Percentiles rank a stretch among this genome's conserved stretches.
Evolutionary conservation across 805 yeast species (phyloP).

Genomic region (Scheffersomyces spartinae): DNA sequence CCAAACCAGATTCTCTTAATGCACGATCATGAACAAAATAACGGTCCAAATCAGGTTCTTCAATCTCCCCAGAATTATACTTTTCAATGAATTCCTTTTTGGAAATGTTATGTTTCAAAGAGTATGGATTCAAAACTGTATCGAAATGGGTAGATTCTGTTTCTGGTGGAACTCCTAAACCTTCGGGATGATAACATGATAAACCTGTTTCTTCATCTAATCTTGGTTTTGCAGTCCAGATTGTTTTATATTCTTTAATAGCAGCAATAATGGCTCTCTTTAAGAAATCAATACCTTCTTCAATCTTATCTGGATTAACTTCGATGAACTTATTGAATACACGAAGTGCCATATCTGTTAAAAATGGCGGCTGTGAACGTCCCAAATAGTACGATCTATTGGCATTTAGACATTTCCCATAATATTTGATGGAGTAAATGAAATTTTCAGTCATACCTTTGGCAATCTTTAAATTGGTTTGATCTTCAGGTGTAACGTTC

Average conservation of each 20-base stretch:
- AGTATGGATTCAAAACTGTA: conserved; percentile 56
- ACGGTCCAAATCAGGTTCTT: conserved; percentile 77
- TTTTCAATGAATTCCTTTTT: conserved; percentile 44
- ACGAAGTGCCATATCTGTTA: conserved; percentile 81
- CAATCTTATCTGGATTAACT: conserved; percentile 21
- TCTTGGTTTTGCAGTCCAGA: conserved; percentile 74
- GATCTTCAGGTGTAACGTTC: conserved; percentile 26
- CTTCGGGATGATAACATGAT: conserved; percentile 84
- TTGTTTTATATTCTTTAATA: conserved; percentile 69
- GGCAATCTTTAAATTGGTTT: conserved; percentile 54
- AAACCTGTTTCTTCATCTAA: conserved; percentile 63
- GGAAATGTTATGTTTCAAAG: conserved; percentile 44
- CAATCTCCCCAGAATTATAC: conserved; percentile 55
- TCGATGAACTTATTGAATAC: conserved; percentile 50
- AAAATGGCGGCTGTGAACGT: conserved; percentile 93
- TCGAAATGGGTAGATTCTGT: conserved; percentile 86
- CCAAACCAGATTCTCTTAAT: conserved; percentile 94
- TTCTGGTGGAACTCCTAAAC: conserved; percentile 93
- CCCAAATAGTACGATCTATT: conserved; percentile 84
- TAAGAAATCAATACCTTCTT: conserved; percentile 46
- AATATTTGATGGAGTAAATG: conserved; percentile 78
- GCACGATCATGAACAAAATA: conserved; percentile 89
- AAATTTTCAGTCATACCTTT: conserved; percentile 88
- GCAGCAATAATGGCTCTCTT: conserved; percentile 63
- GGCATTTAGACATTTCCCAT: conserved; percentile 90